Evolutionary conservation across 129 eudicot genomes (phyloP), one percentile per base, ranked within the genome.

Genomic region (Centaurea solstitialis): DNA sequence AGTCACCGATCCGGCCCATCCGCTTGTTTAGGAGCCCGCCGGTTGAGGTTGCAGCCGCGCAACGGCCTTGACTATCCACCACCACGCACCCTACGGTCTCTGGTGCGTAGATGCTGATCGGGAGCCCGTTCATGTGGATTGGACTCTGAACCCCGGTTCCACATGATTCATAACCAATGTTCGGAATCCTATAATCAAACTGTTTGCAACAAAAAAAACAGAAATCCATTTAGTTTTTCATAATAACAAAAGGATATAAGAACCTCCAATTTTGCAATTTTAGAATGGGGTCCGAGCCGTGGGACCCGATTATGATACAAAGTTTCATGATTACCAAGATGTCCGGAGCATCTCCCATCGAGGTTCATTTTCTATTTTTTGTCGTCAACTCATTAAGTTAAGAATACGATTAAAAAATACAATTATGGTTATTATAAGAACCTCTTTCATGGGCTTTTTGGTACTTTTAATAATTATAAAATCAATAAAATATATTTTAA

Each of bases 1-100:
- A 90, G 84, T 94, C 99, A 13, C 99, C 99, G 12, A 94, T 94
- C 7, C 99, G 89, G 10, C 99, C 99, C 18, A 13, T 73, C 89
- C 85, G 87, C 81, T 94, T 94, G 85, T 94, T 94, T 93, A 94
- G 92, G 5, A 94, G 91, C 41, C 99, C 99, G 1, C 97, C 99
- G 7, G 99, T 94, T 39, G 99, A 94, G 0, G 99, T 94, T 77
- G 96, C 99, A 2, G 99, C 97, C 5, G 99, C 99, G 26, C 99
- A 94, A 24, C 89, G 86, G 33, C 97, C 97, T 80, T 89, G 65
- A 74, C 81, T 72, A 79, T 94, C 99, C 13, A 92, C 99, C 78
- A 92, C 99, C 66, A 85, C 99, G 80, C 99, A 94, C n/a, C 99
- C 99, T 4, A 92, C 97, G 0, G 99, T 94, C 83, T 94, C 98